Evolutionary conservation across 495 filamentous ascomycete species (phyloP), one percentile per base, ranked within the genome.

Genomic region (Penicillium pancosmium): DNA sequence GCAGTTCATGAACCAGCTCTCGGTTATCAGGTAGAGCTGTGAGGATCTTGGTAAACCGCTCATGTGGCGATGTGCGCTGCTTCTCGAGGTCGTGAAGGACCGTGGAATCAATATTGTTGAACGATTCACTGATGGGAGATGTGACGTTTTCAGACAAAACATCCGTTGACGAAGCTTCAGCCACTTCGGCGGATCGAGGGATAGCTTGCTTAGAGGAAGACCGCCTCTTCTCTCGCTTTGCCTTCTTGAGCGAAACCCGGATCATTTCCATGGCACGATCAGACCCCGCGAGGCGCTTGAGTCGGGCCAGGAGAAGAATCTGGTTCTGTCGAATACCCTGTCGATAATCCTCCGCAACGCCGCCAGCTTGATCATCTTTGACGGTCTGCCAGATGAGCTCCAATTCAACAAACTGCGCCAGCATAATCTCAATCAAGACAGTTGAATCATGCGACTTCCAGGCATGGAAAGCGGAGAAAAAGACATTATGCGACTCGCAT

Each of bases 341-440:
- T 57, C 87, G 86, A 70, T 97, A 98, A 50, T 97, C 92, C 43
- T 88, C 87, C 38, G 93, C 86, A 25, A 96, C 94, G 21, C 87
- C 86, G n/a, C 88, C 90, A 40, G 90, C 88, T 18, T 83, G 88
- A 60, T 93, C 90, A 69, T 95, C 86, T 64, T 98, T 98, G 68
- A 98, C 93, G 9, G 91, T 93, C 68, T 96, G 92, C 87, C 92
- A 96, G 34, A 98, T 98, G 23, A 92, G 85, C 69, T 98, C 94
- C 16, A 98, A 78, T 70, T 96, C 93, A 33, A 96, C 89, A 70
- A 97, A 98, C 69, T 96, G 92, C 47, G 92, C 87, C 23, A 98
- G 80, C 94, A 98, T 98, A 52, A 93, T 91, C 60, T 95, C 90
- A 56, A 98, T 88, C 34, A 98, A 74, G 4, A 91, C 89, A 47